Base-by-base conservation (phyloP, 257 asterid species). In the Ilex asprella region DNA sequence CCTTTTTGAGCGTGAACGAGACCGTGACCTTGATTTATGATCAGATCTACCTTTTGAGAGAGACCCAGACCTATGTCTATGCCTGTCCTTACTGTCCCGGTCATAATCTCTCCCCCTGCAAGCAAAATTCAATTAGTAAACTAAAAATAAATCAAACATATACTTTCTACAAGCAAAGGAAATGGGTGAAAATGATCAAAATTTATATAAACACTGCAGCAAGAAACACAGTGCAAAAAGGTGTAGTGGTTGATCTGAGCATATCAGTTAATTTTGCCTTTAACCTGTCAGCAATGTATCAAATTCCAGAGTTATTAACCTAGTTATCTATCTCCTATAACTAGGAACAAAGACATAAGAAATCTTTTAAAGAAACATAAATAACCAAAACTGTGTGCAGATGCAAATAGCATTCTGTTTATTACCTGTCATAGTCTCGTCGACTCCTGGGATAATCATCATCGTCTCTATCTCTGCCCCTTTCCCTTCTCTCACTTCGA, bases 1-100 rank as follows among this genome's bases (percentile, higher is more conserved):
- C 96, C 98, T 91, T 75, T 88, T 91, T 47, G 95, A 88, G 64
- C 86, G 88, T 54, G 96, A 86, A 65, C 91, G 94, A 61, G 97
- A 87, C 29, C 89, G 81, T 41, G 96, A 88, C 81, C 89, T 79
- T 60, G 96, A 84, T 68, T 81, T 82, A 63, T 64, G 91, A 66
- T 84, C 91, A 31, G 91, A 79, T 73, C 67, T 84, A 77, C 82
- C 79, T 69, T 68, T 90, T 16, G 95, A 86, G 44, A 74, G 91
- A 60, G 96, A 91, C 59, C 82, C 73, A 67, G 96, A 84, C 76
- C 87, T 81, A 51, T 66, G 93, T 39, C 71, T 71, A 67, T 66
- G 94, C 50, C 81, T 78, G 29, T 83, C 93, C 76, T 91, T 96
- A 63, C 84, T 83, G 49, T 83, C 91, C 72, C 75, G 77, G 60